Percentiles rank a stretch among this genome's conserved stretches.
Evolutionary conservation across 2,329 filamentous ascomycete species (phyloP).

Genomic region (Penicillium sp.): DNA sequence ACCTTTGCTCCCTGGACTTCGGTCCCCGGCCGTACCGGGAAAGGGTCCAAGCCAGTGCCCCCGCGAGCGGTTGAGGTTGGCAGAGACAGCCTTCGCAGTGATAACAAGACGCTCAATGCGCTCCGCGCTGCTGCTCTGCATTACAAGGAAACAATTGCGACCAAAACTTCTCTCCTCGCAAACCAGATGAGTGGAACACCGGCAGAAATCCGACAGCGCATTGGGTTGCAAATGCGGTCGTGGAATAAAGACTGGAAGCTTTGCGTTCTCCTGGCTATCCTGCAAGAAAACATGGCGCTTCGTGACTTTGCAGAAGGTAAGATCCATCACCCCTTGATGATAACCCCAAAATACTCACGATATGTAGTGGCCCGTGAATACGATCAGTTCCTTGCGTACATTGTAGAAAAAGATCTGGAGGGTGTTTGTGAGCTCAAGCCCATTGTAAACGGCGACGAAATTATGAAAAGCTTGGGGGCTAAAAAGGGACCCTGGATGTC

Average conservation of each 20-base stretch:
- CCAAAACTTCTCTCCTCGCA: constrained; percentile 51
- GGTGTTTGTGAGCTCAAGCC: constrained; percentile 58
- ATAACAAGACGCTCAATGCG: constrained; percentile 72
- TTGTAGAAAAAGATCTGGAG: constrained; percentile 52
- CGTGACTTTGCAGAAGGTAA: constrained; percentile 34
- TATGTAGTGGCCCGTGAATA: constrained; percentile 52
- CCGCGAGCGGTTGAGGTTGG: constrained; percentile 64
- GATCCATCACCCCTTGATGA: neutral
- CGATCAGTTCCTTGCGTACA: constrained; percentile 53
- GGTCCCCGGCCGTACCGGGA: constrained; percentile 40
- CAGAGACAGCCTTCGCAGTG: constrained; percentile 74
- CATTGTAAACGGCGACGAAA: constrained; percentile 71
- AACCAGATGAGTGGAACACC: constrained; percentile 29
- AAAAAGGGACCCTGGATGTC: constrained; percentile 81
- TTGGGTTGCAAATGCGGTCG: constrained; percentile 37
- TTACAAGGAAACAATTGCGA: constrained; percentile 59
- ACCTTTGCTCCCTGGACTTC: constrained; percentile 73
- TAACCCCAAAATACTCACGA: constrained; percentile 10
- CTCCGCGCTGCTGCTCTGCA: constrained; percentile 66
- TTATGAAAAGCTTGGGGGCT: constrained; percentile 65
- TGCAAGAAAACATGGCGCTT: constrained; percentile 42
- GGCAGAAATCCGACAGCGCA: constrained; percentile 38
- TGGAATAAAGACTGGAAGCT: constrained; percentile 44
- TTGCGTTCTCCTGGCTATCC: constrained; percentile 40
- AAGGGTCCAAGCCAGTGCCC: constrained; percentile 50